These are phyloP conservation scores for Entoloma clypeatum DNA, from an alignment of 1,284 basidiomycete genomes.

Conservation along the genomic window DNA sequence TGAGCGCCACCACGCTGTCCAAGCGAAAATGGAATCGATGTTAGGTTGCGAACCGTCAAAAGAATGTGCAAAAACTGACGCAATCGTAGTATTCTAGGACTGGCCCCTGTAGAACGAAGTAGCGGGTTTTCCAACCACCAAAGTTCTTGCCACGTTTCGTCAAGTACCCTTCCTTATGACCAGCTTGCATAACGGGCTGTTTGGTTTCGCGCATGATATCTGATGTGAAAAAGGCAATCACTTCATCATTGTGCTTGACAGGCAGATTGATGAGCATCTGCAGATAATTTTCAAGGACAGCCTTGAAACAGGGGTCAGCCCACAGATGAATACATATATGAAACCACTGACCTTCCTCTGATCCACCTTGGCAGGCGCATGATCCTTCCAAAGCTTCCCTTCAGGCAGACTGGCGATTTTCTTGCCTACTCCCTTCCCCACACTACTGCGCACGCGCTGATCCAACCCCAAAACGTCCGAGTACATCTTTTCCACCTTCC, in stretches of 20 bases:
- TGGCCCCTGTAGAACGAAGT: conserved; percentile 87
- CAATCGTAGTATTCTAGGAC: conserved; percentile 92
- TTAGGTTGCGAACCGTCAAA: conserved; percentile 14
- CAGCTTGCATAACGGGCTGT: conserved; percentile 72
- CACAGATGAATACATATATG: conserved; percentile 10
- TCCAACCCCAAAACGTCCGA: conserved; percentile 88
- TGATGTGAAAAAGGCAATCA: conserved; percentile 90
- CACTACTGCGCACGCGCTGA: conserved; percentile 57
- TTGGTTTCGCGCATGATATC: conserved; percentile 76
- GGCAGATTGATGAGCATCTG: conserved; percentile 82
- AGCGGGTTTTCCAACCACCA: conserved; percentile 94
- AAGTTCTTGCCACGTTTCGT: conserved; percentile 98
- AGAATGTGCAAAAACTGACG: conserved; percentile 47
- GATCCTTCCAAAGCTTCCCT: conserved; percentile 92
- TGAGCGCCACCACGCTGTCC: conserved; percentile 83
- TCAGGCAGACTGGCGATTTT: conserved; percentile 84
- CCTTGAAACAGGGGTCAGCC: conserved; percentile 37
- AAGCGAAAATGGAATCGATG: conserved; percentile 15
- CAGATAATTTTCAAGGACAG: conserved; percentile 82
- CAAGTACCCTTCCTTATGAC: conserved; percentile 93
- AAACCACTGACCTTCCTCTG: conserved; percentile 80
- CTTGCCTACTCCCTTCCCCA: conserved; percentile 69
- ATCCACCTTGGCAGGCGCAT: conserved; percentile 94
- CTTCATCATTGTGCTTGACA: conserved; percentile 84
- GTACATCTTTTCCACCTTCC: conserved; percentile 94